Evolutionary conservation across 176 grass and related monocot species (phyloP).

Genomic region (Elymus sibiricus): DNA sequence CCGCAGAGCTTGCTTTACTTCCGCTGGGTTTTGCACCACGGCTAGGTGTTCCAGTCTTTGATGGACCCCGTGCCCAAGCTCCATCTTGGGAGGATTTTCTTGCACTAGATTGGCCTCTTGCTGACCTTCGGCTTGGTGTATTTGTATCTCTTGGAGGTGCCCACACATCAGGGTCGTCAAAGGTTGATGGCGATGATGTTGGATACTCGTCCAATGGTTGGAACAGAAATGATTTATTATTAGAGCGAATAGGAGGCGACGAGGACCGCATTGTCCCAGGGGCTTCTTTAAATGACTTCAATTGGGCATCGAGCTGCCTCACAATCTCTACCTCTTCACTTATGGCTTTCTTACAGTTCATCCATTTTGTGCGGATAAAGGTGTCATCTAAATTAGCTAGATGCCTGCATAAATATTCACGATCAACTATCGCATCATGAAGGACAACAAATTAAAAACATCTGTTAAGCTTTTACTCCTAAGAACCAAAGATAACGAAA

Average conservation of each 20-base stretch:
- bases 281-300: conserved; percentile 74
- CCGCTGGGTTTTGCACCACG: conserved; percentile 64
- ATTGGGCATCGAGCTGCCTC: conserved; percentile 75
- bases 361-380: conserved; percentile 67
- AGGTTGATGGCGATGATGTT: conserved; percentile 58
- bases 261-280: conserved; percentile 63
- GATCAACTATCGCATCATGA: conserved; percentile 18
- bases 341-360: conserved; percentile 86
- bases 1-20: conserved; percentile 43
- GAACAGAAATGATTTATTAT: conserved; percentile 86
- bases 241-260: conserved; percentile 81
- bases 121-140: conserved; percentile 52
- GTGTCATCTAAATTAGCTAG: conserved; percentile 79
- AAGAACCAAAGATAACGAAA: background rate
- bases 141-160: conserved; percentile 65
- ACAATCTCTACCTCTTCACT: conserved; percentile 80
- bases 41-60: conserved; percentile 56
- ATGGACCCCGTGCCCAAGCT: conserved; percentile 69
- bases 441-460: conserved; percentile 2
- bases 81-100: conserved; percentile 83
- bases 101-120: conserved; percentile 47
- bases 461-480: background rate
- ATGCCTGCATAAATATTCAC: conserved; percentile 50
- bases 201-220: conserved; percentile 93
- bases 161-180: conserved; percentile 93